These are phyloP conservation scores for Dictyophora rubrovolvata DNA, from an alignment of 768 basidiomycete species.

Conservation along the genomic window DNA sequence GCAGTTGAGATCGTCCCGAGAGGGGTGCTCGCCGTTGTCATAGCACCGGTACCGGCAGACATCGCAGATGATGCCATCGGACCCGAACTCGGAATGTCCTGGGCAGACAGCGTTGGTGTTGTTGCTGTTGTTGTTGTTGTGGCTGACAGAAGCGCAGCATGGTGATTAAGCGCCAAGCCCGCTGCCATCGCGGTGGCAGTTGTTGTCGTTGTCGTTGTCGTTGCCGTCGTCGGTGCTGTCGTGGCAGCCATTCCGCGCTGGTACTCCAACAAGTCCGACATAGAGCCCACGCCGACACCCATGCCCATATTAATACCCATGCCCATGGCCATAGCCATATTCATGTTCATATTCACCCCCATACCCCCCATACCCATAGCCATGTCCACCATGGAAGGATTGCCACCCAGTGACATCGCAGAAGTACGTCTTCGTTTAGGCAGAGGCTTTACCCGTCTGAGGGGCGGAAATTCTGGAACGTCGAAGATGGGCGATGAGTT, in stretches of 20 bases:
- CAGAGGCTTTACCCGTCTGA: constrained; percentile 64
- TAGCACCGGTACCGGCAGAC: constrained; percentile 34
- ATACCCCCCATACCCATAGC: not conserved
- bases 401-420: not conserved
- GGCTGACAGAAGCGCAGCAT: not conserved
- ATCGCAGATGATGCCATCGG: constrained; percentile 18
- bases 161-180: not conserved
- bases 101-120: not conserved
- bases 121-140: not conserved
- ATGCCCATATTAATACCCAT: not conserved
- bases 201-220: not conserved
- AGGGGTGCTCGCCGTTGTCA: constrained; percentile 19
- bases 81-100: too few relatives aligned
- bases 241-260: not conserved
- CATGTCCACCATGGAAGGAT: not conserved
- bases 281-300: not conserved
- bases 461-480: constrained; percentile 49
- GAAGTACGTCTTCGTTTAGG: constrained; percentile 64
- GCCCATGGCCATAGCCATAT: not conserved
- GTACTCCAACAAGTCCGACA: not conserved
- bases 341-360: not conserved
- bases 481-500: constrained; percentile 50
- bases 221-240: not conserved
- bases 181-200: not conserved
- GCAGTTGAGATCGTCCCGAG: not conserved